These are phyloP conservation scores for Sclerotinia minor DNA, from an alignment of 2,329 filamentous ascomycete genomes.

Conservation along the genomic window DNA sequence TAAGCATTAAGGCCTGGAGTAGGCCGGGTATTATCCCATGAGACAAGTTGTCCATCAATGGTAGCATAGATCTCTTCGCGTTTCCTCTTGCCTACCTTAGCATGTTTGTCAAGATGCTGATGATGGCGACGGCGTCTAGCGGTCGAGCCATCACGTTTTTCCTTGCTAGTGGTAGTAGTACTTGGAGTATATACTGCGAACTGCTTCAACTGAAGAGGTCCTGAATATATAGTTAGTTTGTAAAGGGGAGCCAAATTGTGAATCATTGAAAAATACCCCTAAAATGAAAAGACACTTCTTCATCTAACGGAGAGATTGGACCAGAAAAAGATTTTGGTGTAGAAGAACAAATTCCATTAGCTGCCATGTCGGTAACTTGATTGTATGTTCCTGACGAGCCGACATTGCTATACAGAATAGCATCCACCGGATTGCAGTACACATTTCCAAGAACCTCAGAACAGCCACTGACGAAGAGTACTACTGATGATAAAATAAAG, in stretches of 20 bases:
- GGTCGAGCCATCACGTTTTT: slow-evolving; percentile 44
- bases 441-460: slow-evolving; percentile 51
- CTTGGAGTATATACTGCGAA: slow-evolving; percentile 68
- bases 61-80: slow-evolving; percentile 45
- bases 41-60: slow-evolving; percentile 34
- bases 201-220: slow-evolving; percentile 65
- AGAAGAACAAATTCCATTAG: slow-evolving; percentile 55
- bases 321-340: slow-evolving; percentile 57
- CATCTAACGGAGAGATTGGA: slow-evolving; percentile 64
- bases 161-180: slow-evolving; percentile 29
- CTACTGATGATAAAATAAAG: slow-evolving; percentile 1
- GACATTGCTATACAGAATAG: slow-evolving; percentile 67
- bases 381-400: slow-evolving; percentile 63
- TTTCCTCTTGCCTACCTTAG: slow-evolving; percentile 37
- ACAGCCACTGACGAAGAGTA: slow-evolving; percentile 30
- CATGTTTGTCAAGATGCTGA: slow-evolving; percentile 39
- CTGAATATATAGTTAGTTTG: slow-evolving; percentile 40
- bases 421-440: slow-evolving; percentile 64
- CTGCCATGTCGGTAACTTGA: slow-evolving; percentile 61
- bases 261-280: slow-evolving; percentile 13
- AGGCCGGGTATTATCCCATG: slow-evolving; percentile 33
- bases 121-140: slow-evolving; percentile 31
- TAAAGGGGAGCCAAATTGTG: background rate
- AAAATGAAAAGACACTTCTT: slow-evolving; percentile 55
- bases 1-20: slow-evolving; percentile 12